Percentiles rank a stretch among this genome's conserved stretches.
Conservation (phyloP, 768 basidiomycete species). For the Psilocybe cyanescens region DNA sequence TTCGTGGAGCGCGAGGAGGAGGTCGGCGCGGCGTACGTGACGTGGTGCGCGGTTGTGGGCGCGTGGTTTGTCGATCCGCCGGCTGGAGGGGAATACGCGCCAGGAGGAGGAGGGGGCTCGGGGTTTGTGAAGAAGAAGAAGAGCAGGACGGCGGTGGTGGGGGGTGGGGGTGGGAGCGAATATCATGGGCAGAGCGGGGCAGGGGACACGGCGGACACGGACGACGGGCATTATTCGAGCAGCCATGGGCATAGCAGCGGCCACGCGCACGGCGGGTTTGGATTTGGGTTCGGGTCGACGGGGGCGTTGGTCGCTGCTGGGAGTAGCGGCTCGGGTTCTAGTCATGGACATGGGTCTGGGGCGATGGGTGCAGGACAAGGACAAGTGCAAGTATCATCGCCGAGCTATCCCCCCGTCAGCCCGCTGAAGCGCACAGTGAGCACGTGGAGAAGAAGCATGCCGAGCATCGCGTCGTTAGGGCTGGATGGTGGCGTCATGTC, state of each 20-base stretch:
- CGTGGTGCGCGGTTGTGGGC: conserved; percentile 64
- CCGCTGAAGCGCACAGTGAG: conserved; percentile 26
- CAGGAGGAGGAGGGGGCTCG: conserved; percentile 1
- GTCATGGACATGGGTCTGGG: neutral
- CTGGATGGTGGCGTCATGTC: conserved; percentile 13
- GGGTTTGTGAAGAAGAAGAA: conserved; percentile 6
- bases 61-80: conserved; percentile 37
- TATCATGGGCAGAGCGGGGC: neutral
- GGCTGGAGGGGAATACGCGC: neutral
- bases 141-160: neutral
- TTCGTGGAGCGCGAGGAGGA: conserved; percentile 58
- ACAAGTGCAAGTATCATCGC: neutral
- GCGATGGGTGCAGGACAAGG: neutral
- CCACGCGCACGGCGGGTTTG: neutral
- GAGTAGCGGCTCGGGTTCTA: neutral
- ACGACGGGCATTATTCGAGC: conserved; percentile 1
- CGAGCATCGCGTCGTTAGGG: conserved; percentile 22
- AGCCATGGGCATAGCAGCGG: neutral
- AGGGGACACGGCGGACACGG: neutral
- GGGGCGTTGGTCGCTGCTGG: neutral
- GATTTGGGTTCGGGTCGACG: neutral
- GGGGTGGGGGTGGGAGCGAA: neutral
- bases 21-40: conserved; percentile 55
- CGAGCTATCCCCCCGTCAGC: conserved; percentile 5
- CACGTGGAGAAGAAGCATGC: conserved; percentile 28